Evolutionary conservation across 2,329 filamentous ascomycete species (phyloP), one percentile per base, ranked within the genome.

Genomic region (Aureobasidium sp.): DNA sequence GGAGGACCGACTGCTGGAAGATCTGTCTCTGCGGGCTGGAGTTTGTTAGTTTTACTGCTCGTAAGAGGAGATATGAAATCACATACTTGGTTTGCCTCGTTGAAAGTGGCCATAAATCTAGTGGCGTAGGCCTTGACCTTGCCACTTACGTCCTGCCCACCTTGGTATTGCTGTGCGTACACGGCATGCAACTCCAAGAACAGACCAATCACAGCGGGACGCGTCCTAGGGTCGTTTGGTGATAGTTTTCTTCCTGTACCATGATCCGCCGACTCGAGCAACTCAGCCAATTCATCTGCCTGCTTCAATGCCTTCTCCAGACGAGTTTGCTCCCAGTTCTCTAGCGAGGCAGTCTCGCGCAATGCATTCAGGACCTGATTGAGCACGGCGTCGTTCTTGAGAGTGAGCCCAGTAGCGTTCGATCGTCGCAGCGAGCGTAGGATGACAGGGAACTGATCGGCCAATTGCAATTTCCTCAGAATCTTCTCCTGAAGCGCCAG

Each of bases 181-280:
- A 76, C 70, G 32, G 77, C 77, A 20, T 74, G 71, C 68, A 81
- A 64, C 67, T 78, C 77, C 6, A 79, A 68, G 57, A 76, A 74
- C 32, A 75, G 63, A n/a, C 74, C 78, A 37, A 80, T 69, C 4
- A 77, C 71, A 4, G 69, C 67, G 1, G 77, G 75, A 48, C 69
- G 66, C 61, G 61, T 69, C 59, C 72, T 70, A n/a, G 69, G 65
- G 65, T 78, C 72, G 10, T 67, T 63, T 48, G 61, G 62, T 7
- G 63, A 60, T 10, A 67, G 34, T 24, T 51, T 63, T 48, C 63
- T 64, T 48, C 66, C 66, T 10, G 67, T 66, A 46, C 71, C 68
- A 67, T 81, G 78, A 62, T 73, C 71, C 48, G 71, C 64, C 5
- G 71, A 69, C 63, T 79, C 76, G 67, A 80, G 70, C 64, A 79